Conservation (phyloP, 164 flowering plant species). For the Litsea cubeba region DNA sequence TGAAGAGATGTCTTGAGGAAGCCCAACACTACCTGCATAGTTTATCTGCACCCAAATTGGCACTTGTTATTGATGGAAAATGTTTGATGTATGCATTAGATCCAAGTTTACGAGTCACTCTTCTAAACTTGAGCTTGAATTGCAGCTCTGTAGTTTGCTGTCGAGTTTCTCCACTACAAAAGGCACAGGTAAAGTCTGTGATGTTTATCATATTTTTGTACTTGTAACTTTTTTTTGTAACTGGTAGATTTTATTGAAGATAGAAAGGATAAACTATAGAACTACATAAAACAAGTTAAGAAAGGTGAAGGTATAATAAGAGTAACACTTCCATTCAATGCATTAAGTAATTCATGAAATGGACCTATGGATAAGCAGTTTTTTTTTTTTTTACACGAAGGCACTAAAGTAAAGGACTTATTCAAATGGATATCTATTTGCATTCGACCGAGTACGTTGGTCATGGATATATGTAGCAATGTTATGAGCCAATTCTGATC, state of each 20-base stretch:
- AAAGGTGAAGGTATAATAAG: conserved; percentile 73
- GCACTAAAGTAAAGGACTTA: too few relatives aligned
- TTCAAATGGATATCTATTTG: too few relatives aligned
- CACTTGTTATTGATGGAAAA: conserved; percentile 94
- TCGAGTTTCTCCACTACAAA: conserved; percentile 96
- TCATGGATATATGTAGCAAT: not conserved
- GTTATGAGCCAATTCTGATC: not conserved
- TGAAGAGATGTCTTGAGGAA: conserved; percentile 68
- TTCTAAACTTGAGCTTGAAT: conserved; percentile 83
- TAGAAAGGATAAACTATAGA: too few relatives aligned
- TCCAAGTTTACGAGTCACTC: conserved; percentile 63
- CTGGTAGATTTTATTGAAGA: too few relatives aligned
- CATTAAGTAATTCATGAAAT: not conserved
- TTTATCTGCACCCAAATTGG: conserved; percentile 57
- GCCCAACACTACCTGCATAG: conserved; percentile 46
- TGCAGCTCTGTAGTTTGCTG: conserved; percentile 95
- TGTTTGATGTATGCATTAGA: conserved; percentile 96
- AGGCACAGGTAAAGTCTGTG: conserved; percentile 98
- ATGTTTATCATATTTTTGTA: conserved; percentile 27
- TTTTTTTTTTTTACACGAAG: too few relatives aligned
- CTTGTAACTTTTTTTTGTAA: too few relatives aligned
- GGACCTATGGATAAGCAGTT: too few relatives aligned
- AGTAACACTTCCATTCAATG: not conserved
- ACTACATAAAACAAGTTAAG: conserved; percentile 54
- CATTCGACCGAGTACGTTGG: too few relatives aligned